phyloP scores from a whole-genome alignment of 2,329 filamentous ascomycete genomes.

The Arthrobotrys megalospora region DNA sequence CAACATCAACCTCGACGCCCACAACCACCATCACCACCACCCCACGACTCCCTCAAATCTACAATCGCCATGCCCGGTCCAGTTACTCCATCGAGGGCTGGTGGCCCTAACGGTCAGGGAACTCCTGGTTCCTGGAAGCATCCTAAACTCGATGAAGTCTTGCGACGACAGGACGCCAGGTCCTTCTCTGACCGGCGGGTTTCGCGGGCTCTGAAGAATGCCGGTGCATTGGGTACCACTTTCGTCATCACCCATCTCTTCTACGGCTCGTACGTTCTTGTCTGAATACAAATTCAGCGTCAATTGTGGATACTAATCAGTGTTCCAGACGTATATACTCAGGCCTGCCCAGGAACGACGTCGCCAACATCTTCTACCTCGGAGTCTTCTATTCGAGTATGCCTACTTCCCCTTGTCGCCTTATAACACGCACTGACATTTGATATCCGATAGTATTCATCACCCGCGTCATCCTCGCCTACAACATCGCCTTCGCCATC shows the following conservation, averaged over 20 bases:
- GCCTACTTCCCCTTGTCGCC: not conserved
- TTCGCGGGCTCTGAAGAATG: slow-evolving; percentile 47
- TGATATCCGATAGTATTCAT: slow-evolving; percentile 34
- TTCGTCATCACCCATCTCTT: slow-evolving; percentile 42
- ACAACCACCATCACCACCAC: not conserved
- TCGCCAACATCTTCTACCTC: slow-evolving; percentile 39
- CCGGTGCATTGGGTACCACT: slow-evolving; percentile 23
- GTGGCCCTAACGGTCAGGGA: slow-evolving; percentile 33
- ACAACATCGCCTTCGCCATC: slow-evolving; percentile 52
- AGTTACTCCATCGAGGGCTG: slow-evolving; percentile 40
- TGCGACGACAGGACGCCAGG: slow-evolving; percentile 53
- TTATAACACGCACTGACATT: not conserved
- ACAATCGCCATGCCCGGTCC: slow-evolving; percentile 42
- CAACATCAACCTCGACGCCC: slow-evolving; percentile 9
- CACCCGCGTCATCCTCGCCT: slow-evolving; percentile 43
- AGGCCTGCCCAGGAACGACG: slow-evolving; percentile 45
- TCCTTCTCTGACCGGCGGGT: slow-evolving; percentile 54
- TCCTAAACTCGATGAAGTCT: slow-evolving; percentile 58
- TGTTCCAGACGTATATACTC: slow-evolving; percentile 41
- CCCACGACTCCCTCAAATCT: not conserved
- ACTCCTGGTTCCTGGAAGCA: slow-evolving; percentile 60
- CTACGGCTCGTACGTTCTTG: slow-evolving; percentile 45
- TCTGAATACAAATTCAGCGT: not conserved
- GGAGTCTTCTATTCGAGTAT: slow-evolving; percentile 45
- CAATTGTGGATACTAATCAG: not conserved